Conservation (phyloP, 169 alveolate genomes). For the Eimeria acervulina region DNA sequence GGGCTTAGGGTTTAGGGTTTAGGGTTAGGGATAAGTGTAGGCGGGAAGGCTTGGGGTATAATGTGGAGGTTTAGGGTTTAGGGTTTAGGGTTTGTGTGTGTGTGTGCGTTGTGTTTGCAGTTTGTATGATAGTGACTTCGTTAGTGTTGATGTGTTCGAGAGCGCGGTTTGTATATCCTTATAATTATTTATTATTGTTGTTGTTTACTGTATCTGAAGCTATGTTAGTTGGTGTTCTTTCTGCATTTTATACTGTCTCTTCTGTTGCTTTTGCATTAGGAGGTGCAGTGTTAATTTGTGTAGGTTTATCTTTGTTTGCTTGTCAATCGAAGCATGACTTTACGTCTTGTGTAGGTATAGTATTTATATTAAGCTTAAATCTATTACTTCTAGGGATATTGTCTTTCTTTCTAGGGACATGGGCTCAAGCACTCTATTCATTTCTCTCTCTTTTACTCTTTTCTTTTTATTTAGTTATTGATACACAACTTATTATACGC, state of each 20-base stretch:
- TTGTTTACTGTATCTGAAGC: conserved; percentile 79
- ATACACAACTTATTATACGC: conserved; percentile 90
- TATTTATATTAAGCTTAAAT: conserved; percentile 74
- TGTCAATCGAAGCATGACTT: conserved; percentile 86
- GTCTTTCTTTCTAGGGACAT: conserved; percentile 75
- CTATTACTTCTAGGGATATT: conserved; percentile 82
- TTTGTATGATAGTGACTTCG: conserved; percentile 36
- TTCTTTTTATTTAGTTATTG: conserved; percentile 89
- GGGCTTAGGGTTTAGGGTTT: not conserved
- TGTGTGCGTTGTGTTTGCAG: conserved; percentile 23
- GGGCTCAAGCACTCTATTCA: conserved; percentile 84
- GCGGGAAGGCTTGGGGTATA: too few species aligned
- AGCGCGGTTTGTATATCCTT: conserved; percentile 67
- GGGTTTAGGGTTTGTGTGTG: conserved; percentile 10
- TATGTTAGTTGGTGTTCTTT: conserved; percentile 50
- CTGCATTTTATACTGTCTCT: not conserved
- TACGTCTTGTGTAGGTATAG: conserved; percentile 85
- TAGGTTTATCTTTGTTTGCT: conserved; percentile 86
- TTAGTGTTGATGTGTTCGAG: conserved; percentile 65
- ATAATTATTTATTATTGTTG: conserved; percentile 80
- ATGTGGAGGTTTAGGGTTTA: not conserved
- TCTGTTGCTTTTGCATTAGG: conserved; percentile 78
- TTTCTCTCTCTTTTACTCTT: conserved; percentile 86
- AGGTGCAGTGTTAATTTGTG: conserved; percentile 79
- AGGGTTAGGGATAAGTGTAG: not conserved